Conservation (phyloP, 2,329 filamentous ascomycete genomes). For the Chaetomium olivaceum region DNA sequence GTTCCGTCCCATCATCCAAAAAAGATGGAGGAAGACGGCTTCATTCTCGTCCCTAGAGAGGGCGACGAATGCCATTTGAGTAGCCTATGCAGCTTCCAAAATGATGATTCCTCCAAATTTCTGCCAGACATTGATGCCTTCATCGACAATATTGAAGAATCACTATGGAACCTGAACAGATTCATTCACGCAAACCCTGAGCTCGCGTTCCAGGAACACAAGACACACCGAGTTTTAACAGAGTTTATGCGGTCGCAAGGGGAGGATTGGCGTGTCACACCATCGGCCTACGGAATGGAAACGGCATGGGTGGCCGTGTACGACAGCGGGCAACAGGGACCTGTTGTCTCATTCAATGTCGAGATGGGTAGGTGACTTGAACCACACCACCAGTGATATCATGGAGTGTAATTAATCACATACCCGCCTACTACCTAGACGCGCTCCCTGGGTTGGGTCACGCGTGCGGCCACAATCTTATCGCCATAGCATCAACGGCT, state of each 20-base stretch:
- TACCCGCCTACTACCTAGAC: background rate
- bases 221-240: conserved; percentile 11
- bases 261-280: conserved; percentile 1
- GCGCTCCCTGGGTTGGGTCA: conserved; percentile 11
- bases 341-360: conserved; percentile 14
- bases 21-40: conserved; percentile 11
- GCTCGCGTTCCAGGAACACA: conserved; percentile 13
- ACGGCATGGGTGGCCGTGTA: conserved; percentile 16
- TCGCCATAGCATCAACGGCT: conserved; percentile 13
- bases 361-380: conserved; percentile 15
- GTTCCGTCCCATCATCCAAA: background rate
- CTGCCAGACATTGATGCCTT: background rate
- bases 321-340: conserved; percentile 7
- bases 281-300: conserved; percentile 17
- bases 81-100: background rate
- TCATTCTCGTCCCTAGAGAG: background rate
- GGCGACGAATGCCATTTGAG: background rate
- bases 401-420: background rate
- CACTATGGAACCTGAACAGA: conserved; percentile 8
- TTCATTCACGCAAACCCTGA: conserved; percentile 15
- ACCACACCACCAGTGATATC: background rate
- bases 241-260: background rate
- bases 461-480: conserved; percentile 18
- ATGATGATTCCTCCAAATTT: background rate
- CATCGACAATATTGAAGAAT: background rate